Conservation (phyloP, 768 basidiomycete genomes). For the Leccinum longicurvipes region DNA sequence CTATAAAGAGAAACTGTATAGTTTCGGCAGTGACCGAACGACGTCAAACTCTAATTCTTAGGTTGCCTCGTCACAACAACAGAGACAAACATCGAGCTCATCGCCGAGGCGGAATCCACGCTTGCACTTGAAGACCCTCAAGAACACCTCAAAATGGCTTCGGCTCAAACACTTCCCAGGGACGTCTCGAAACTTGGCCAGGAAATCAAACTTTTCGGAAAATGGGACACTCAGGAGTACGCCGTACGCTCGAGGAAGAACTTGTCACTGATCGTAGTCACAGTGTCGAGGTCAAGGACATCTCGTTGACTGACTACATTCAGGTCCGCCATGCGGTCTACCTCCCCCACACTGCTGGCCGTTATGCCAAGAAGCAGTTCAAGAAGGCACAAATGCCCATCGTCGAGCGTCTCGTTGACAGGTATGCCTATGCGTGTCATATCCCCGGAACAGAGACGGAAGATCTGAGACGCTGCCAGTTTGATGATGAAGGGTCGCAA, state of each 20-base stretch:
- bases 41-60: constrained; percentile 25
- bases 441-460: neutral
- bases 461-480: constrained; percentile 38
- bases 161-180: constrained; percentile 71
- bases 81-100: constrained; percentile 26
- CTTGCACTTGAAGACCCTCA: constrained; percentile 28
- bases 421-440: constrained; percentile 44
- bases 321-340: constrained; percentile 98
- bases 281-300: constrained; percentile 98
- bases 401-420: constrained; percentile 98
- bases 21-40: constrained; percentile 25
- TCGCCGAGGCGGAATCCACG: constrained; percentile 14
- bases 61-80: constrained; percentile 5
- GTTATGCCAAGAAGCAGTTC: constrained; percentile 99
- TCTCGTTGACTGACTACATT: constrained; percentile 98
- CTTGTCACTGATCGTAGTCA: constrained; percentile 16
- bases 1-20: constrained; percentile 28
- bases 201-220: constrained; percentile 96
- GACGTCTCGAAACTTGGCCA: constrained; percentile 77
- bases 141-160: constrained; percentile 53
- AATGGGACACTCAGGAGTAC: constrained; percentile 98
- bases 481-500: constrained; percentile 99
- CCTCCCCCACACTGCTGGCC: constrained; percentile 97
- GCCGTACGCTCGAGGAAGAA: constrained; percentile 24
- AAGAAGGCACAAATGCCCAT: constrained; percentile 99